phyloP scores from a whole-genome alignment of 2,329 filamentous ascomycete species.

The Xylaria sp. region DNA sequence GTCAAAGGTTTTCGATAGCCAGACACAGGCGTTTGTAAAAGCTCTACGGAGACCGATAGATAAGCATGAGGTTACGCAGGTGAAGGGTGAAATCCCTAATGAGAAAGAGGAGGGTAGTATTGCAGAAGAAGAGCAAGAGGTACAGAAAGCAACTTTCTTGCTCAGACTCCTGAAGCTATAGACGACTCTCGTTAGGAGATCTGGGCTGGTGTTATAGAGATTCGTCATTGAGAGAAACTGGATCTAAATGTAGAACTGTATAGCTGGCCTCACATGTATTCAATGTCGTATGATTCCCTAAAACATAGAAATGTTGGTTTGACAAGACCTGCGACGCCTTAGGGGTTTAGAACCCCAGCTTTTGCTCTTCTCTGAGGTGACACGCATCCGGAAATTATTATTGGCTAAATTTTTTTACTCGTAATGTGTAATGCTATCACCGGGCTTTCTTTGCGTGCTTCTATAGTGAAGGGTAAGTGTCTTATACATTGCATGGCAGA shows the following conservation, averaged over 20 bases:
- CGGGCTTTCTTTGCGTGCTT: constrained; percentile 63
- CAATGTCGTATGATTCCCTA: constrained; percentile 25
- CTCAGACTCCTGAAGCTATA: constrained; percentile 80
- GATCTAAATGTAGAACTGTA: constrained; percentile 6
- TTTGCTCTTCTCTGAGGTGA: not conserved
- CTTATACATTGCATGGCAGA: not conserved
- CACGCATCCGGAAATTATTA: not conserved
- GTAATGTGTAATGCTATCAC: constrained; percentile 24
- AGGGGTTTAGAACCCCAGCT: not conserved
- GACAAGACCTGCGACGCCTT: not conserved
- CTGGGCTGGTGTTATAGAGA: constrained; percentile 1
- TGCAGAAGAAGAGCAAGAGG: constrained; percentile 84
- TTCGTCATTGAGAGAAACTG: constrained; percentile 7
- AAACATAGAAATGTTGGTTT: constrained; percentile 2
- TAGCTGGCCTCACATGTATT: constrained; percentile 7
- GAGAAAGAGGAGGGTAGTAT: constrained; percentile 70
- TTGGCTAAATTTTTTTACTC: not conserved
- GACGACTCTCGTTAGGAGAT: constrained; percentile 12
- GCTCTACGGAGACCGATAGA: constrained; percentile 81
- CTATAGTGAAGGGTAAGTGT: constrained; percentile 49
- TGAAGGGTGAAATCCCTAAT: constrained; percentile 66
- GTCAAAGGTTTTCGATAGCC: constrained; percentile 74
- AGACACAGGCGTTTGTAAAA: constrained; percentile 77
- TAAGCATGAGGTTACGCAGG: constrained; percentile 69
- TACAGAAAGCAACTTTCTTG: constrained; percentile 84